Evolutionary conservation across 371 early-diverging fungal genomes (phyloP), one percentile per base, ranked within the genome.

Genomic region (Mucor ambiguus): DNA sequence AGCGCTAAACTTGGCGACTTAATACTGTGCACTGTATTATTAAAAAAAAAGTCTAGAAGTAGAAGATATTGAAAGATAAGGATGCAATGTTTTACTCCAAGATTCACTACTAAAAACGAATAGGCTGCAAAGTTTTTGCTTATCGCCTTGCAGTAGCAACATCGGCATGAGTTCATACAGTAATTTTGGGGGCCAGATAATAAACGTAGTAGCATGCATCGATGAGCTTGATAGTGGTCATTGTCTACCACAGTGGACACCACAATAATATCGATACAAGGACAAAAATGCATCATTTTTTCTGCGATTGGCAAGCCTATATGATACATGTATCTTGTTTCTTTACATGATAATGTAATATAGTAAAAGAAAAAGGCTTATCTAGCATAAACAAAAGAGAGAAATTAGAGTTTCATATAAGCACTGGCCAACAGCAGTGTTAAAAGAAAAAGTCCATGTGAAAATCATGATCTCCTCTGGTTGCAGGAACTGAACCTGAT

Each of bases 321-420:
- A 52, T 52, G 52, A 26, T 16, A 28, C 52, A 26, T 52, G 52
- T 28, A 49, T 20, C 48, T 48, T 49, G 24, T 49, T 12, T 24
- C 18, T 52, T 28, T 52, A 49, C 26, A 26, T 26, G 4, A 49
- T 52, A 4, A 26, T 24, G 14, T 14, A 26, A 10, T 26, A 52
- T 26, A 26, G n/a, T 14, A 52, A 52, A 3, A 52, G 28, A 52
- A 52, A 52, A 52, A 28, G 52, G 52, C 28, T 52, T 52, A 52
- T 52, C 52, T 28, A 4, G 14, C 16, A 24, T 11, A 28, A 52
- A 24, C 14, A 24, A 52, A 52, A 14, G 11, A 52, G n/a, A 49
- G 26, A 28, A 52, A 52, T 52, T 52, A 52, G 52, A 26, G 52
- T 52, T 52, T 52, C 52, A 52, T 28, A 52, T 28, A 52, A 52